Evolutionary conservation across 2,329 filamentous ascomycete species (phyloP), one percentile per base, ranked within the genome.

Genomic region (Fusarium sambucinum): DNA sequence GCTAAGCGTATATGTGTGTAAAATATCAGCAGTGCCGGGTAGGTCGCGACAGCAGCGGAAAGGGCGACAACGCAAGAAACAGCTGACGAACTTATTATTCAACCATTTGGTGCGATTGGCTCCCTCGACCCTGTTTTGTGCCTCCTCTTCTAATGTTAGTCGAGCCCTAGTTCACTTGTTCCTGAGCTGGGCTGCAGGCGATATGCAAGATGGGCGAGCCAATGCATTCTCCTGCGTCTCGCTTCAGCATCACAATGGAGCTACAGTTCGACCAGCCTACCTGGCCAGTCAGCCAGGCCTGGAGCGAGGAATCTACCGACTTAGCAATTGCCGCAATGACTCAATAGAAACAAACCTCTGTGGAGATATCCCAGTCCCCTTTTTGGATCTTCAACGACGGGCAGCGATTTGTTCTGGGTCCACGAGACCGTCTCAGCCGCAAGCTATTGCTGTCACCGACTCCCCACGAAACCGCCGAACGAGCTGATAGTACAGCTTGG

Each of bases 161-260:
- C 33, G 44, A 63, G 29, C 45, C 50, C 42, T 74, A 65, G 68
- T 61, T 46, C 68, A 48, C 59, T 62, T 60, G 71, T 70, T 67
- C 69, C 69, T 70, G 61, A 62, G 51, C 48, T 72, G 71, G 57
- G 52, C 59, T 61, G 64, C 61, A 63, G 67, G 57, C 30, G 51
- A 58, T 50, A 64, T 71, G 66, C 69, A 69, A 70, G 42, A 70
- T 68, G 57, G 42, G 23, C 48, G 53, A 52, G 50, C 59, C 59
- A 64, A 57, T 71, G 55, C 58, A 37, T 59, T 69, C 72, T 74
- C 72, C 72, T 74, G 70, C 72, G 57, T 74, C 72, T 71, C 69
- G 72, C 72, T 74, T 74, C 70, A 70, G 69, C 56, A 62, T 52
- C 29, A 37, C 44, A 55, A 59, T 42, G 63, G 70, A 63, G 63